Conservation (phyloP, 768 basidiomycete genomes). For the Xanthoconium purpureum region DNA sequence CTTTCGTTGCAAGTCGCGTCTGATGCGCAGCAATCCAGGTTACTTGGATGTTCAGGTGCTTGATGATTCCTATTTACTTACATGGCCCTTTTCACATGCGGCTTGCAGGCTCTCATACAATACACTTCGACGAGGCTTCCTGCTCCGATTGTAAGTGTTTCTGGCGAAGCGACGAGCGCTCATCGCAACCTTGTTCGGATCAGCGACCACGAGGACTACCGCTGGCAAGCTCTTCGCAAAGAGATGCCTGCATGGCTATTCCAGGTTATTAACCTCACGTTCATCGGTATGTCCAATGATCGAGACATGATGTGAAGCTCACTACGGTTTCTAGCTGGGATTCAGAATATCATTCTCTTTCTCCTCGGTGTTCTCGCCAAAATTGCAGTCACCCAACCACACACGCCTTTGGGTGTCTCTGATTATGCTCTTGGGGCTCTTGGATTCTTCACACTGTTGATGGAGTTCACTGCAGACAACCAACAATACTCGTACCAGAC, state of each 20-base stretch:
- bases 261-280: constrained; percentile 56
- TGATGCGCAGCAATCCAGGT: constrained; percentile 25
- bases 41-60: constrained; percentile 61
- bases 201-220: constrained; percentile 87
- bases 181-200: background rate
- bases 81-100: constrained; percentile 26
- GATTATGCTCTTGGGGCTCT: constrained; percentile 62
- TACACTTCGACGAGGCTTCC: constrained; percentile 69
- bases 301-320: background rate
- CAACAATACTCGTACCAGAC: constrained; percentile 86
- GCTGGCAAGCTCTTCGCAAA: constrained; percentile 76
- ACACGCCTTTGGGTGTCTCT: constrained; percentile 47
- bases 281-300: constrained; percentile 53
- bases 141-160: constrained; percentile 64
- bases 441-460: constrained; percentile 54
- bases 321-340: constrained; percentile 43
- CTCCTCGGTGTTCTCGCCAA: constrained; percentile 62
- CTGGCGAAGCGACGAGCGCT: background rate
- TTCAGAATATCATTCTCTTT: constrained; percentile 80
- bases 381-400: constrained; percentile 52
- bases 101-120: constrained; percentile 67
- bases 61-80: background rate
- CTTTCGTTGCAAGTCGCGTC: background rate
- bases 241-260: constrained; percentile 54
- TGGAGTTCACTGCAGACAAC: constrained; percentile 87